Conservation (phyloP, 257 asterid species). For the Jacaranda mimosifolia region DNA sequence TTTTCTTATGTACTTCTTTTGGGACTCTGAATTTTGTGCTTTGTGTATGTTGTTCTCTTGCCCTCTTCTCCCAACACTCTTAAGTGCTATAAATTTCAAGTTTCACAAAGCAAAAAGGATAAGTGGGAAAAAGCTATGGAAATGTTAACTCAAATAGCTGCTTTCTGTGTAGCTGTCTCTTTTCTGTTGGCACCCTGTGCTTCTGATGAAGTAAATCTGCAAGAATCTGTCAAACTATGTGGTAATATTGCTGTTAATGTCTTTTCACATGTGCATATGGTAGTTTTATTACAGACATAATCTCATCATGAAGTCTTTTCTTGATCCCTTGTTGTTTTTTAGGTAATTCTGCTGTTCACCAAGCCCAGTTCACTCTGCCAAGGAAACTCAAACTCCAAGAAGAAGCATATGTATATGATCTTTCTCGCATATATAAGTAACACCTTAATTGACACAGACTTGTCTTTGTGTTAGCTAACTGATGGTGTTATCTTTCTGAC, state of each 20-base stretch:
- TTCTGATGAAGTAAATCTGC: constrained; percentile 45
- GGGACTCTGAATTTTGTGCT: constrained; percentile 82
- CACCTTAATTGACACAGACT: not conserved
- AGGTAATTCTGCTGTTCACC: constrained; percentile 41
- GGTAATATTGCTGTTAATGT: constrained; percentile 35
- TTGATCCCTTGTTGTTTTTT: not conserved
- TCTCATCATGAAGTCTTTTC: not conserved
- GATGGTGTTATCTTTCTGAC: constrained; percentile 13
- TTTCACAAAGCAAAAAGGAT: constrained; percentile 26
- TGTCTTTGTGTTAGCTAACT: not conserved
- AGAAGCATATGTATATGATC: constrained; percentile 34
- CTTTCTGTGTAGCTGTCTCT: constrained; percentile 47
- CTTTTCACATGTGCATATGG: not conserved
- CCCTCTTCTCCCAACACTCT: constrained; percentile 12
- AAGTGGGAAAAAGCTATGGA: constrained; percentile 42
- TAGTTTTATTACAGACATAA: not conserved
- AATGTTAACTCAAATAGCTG: constrained; percentile 29
- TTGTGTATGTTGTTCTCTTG: constrained; percentile 61
- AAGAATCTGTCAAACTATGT: constrained; percentile 31
- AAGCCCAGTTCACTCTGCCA: constrained; percentile 43
- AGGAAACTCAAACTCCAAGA: constrained; percentile 65
- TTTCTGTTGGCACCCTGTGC: constrained; percentile 46
- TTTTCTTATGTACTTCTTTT: constrained; percentile 50
- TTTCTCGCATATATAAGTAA: not conserved
- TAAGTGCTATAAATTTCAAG: constrained; percentile 50